Base-by-base conservation (phyloP, 1,284 basidiomycete genomes). In the Austroboletus olivaceoglutinosus region DNA sequence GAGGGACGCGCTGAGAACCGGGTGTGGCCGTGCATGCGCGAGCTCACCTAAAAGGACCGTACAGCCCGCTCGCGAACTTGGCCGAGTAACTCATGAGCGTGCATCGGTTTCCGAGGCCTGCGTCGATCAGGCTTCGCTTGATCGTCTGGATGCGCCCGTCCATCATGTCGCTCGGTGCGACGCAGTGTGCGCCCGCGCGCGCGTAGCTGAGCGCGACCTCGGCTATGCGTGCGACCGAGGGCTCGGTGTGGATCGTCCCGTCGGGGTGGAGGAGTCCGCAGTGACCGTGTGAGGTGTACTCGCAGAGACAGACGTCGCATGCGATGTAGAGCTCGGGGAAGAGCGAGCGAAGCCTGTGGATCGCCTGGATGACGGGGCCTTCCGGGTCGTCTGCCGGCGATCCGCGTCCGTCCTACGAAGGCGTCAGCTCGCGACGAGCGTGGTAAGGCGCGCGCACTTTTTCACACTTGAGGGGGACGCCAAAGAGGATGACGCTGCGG, bases 141-240 rank as follows among this genome's bases (percentile, higher is more conserved):
- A 99, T 99, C 10, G 86, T 83, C 51, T 82, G 83, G 53, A 99
- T 86, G 22, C 96, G 79, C 0, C 95, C 96, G 67, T 99, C 97
- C 95, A 99, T 99, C 97, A 99, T 99, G 71, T 99, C 97, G 66
- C 93, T 97, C 2, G 97, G 97, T 2, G 97, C 97, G 52, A 99
- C 96, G 64, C 94, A 96, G 71, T 99, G 93, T 0, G 93, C 97
- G 12, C 97, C 97, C 0, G 96, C 97, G 55, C 81, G 79, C 2
- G 96, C 96, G 61, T 99, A 99, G 60, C 82, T 86, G 43, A 98
- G 77, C 0, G 97, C 94, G 19, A 99, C 95, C 62, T 97, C 78
- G 0, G 93, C 93, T 51, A 99, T 89, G 49, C 96, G 87, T 27
- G 76, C 76, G 6, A 93, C 91, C 13, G 91, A 94, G 12, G 84